These are phyloP conservation scores for Chaetomiaceae sp. DNA, from an alignment of 2,329 filamentous ascomycete genomes.

Conservation along the genomic window DNA sequence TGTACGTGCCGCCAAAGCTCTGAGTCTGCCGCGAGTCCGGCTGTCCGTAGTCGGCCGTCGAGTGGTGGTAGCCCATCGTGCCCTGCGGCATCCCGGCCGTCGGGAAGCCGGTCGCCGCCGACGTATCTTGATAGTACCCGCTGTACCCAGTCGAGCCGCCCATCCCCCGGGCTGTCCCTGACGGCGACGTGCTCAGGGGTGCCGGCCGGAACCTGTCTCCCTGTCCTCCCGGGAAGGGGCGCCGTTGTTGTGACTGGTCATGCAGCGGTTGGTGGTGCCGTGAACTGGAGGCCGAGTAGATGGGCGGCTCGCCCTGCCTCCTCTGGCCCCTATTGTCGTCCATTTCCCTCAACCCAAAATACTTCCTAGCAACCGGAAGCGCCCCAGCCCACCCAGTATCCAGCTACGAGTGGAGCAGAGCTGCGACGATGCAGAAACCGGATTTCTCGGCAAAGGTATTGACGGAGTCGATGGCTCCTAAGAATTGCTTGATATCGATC, in stretches of 20 bases:
- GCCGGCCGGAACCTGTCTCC: slow-evolving; percentile 44
- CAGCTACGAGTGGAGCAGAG: slow-evolving; percentile 60
- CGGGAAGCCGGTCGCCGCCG: slow-evolving; percentile 44
- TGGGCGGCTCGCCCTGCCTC: slow-evolving; percentile 69
- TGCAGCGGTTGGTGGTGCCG: slow-evolving; percentile 46
- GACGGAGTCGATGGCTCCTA: slow-evolving; percentile 25
- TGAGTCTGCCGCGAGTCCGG: slow-evolving; percentile 51
- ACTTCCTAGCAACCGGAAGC: slow-evolving; percentile 48
- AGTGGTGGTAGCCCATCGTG: slow-evolving; percentile 53
- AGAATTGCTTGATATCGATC: neutral
- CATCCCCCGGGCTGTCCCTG: slow-evolving; percentile 43
- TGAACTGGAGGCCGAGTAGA: slow-evolving; percentile 54
- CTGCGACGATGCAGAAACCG: slow-evolving; percentile 54
- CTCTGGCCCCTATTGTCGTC: slow-evolving; percentile 69
- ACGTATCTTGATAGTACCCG: slow-evolving; percentile 54
- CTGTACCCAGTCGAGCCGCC: slow-evolving; percentile 53
- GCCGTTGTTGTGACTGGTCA: slow-evolving; percentile 44
- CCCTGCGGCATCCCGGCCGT: slow-evolving; percentile 51
- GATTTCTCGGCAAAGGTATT: slow-evolving; percentile 45
- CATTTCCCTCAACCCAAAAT: slow-evolving; percentile 55
- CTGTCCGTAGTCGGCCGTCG: slow-evolving; percentile 55
- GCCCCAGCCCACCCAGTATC: slow-evolving; percentile 59
- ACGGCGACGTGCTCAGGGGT: slow-evolving; percentile 45
- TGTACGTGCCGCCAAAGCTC: slow-evolving; percentile 51
- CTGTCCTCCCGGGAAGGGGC: slow-evolving; percentile 45